Evolutionary conservation across 2,329 filamentous ascomycete species (phyloP).

Genomic region (Pyricularia grisea): DNA sequence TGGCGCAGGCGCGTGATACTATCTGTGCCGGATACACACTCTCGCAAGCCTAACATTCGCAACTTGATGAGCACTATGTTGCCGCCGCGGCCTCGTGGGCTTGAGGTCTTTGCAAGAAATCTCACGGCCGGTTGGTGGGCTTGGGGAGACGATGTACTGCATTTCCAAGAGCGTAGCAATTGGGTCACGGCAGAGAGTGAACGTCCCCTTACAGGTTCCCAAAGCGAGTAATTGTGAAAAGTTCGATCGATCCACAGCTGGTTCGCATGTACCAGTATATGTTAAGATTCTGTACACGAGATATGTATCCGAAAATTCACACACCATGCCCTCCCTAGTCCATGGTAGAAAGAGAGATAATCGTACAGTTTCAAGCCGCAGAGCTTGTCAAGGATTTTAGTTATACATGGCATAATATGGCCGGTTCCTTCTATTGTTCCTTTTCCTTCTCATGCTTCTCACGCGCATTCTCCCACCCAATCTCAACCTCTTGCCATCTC

Average conservation of each 20-base stretch:
- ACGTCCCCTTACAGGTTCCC: not conserved
- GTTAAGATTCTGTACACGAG: not conserved
- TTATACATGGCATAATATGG: not conserved
- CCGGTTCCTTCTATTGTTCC: not conserved
- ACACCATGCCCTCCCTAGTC: not conserved
- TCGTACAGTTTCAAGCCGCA: not conserved
- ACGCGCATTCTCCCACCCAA: not conserved
- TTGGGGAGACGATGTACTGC: conserved; percentile 67
- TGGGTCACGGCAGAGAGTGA: conserved; percentile 25
- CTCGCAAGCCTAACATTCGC: conserved; percentile 66
- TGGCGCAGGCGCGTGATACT: conserved; percentile 47
- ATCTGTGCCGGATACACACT: conserved; percentile 67
- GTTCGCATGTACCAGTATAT: not conserved
- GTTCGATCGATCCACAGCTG: not conserved
- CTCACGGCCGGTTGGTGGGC: conserved; percentile 68
- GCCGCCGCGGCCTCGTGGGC: conserved; percentile 38
- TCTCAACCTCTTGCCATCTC: conserved; percentile 31
- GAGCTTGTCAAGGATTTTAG: not conserved
- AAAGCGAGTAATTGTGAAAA: not conserved
- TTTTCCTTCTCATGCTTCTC: conserved; percentile 11
- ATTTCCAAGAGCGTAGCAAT: conserved; percentile 52
- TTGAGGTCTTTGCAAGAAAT: conserved; percentile 73
- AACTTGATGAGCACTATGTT: conserved; percentile 48
- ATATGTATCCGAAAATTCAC: not conserved
- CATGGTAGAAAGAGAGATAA: not conserved